These are phyloP conservation scores for Mycena pura DNA, from an alignment of 768 basidiomycete species.

Conservation along the genomic window DNA sequence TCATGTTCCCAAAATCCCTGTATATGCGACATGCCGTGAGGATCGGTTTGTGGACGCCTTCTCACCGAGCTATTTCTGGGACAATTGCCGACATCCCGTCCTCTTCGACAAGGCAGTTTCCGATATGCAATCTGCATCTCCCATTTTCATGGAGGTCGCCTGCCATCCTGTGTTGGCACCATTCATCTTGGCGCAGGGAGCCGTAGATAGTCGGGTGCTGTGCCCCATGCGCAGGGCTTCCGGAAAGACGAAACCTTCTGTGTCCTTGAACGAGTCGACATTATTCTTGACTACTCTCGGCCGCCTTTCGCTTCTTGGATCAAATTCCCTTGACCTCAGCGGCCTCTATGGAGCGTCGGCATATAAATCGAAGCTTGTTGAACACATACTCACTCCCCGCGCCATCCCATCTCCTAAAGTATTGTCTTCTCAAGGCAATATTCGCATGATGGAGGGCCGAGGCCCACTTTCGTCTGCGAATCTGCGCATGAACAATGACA, in stretches of 20 bases:
- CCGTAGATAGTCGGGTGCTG: neutral
- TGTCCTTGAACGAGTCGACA: constrained; percentile 2
- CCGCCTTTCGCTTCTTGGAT: constrained; percentile 16
- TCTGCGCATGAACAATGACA: neutral
- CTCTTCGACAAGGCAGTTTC: constrained; percentile 13
- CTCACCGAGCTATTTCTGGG: constrained; percentile 13
- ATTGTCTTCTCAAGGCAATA: constrained; percentile 3
- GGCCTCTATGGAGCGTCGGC: constrained; percentile 16
- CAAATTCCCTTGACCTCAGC: constrained; percentile 19
- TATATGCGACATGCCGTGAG: constrained; percentile 10
- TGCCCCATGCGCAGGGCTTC: constrained; percentile 15
- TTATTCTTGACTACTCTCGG: constrained; percentile 15
- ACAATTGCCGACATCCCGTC: constrained; percentile 15
- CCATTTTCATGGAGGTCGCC: constrained; percentile 9
- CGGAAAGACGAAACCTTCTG: constrained; percentile 4
- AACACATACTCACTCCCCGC: constrained; percentile 8
- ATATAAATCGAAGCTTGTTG: constrained; percentile 9
- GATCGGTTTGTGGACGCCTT: constrained; percentile 3
- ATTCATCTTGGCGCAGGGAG: neutral
- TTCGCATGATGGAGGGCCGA: neutral
- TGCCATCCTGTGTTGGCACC: constrained; percentile 17
- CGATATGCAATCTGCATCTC: neutral
- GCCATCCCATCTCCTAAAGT: constrained; percentile 12
- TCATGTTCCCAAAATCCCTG: constrained; percentile 10
- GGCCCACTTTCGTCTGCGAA: constrained; percentile 10